phyloP scores from a whole-genome alignment of 2,329 filamentous ascomycete genomes.

The Epichloe gansuensis region DNA sequence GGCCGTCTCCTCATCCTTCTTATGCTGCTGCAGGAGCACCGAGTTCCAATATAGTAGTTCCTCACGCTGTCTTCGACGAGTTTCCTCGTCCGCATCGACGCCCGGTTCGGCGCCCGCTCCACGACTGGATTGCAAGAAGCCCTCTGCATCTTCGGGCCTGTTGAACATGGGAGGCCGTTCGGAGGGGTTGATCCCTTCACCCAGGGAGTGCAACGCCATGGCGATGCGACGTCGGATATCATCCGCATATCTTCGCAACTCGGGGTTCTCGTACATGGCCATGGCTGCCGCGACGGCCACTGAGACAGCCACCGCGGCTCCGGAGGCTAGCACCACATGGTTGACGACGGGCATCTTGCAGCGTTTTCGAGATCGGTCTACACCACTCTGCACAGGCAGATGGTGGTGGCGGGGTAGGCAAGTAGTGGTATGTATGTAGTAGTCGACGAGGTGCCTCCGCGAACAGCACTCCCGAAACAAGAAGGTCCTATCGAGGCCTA shows the following conservation, averaged over 20 bases:
- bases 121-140: slow-evolving; percentile 44
- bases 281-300: slow-evolving; percentile 46
- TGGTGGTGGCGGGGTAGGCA: background rate
- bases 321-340: slow-evolving; percentile 41
- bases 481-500: background rate
- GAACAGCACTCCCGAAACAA: background rate
- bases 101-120: slow-evolving; percentile 29
- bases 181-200: slow-evolving; percentile 42
- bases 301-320: slow-evolving; percentile 44
- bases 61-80: slow-evolving; percentile 47
- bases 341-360: slow-evolving; percentile 41
- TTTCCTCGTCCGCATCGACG: slow-evolving; percentile 52
- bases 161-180: slow-evolving; percentile 46
- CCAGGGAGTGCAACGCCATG: slow-evolving; percentile 45
- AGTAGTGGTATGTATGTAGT: too few relatives aligned
- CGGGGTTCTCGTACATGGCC: slow-evolving; percentile 52
- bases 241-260: slow-evolving; percentile 48
- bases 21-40: slow-evolving; percentile 37
- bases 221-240: slow-evolving; percentile 50
- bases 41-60: slow-evolving; percentile 57
- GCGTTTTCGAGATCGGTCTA: background rate
- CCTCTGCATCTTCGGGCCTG: slow-evolving; percentile 53
- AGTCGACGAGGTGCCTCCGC: background rate
- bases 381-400: background rate
- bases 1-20: slow-evolving; percentile 23